Evolutionary conservation across 208 protist genomes (phyloP), one percentile per base, ranked within the genome.

Genomic region (Wallacemonas rigidus): DNA sequence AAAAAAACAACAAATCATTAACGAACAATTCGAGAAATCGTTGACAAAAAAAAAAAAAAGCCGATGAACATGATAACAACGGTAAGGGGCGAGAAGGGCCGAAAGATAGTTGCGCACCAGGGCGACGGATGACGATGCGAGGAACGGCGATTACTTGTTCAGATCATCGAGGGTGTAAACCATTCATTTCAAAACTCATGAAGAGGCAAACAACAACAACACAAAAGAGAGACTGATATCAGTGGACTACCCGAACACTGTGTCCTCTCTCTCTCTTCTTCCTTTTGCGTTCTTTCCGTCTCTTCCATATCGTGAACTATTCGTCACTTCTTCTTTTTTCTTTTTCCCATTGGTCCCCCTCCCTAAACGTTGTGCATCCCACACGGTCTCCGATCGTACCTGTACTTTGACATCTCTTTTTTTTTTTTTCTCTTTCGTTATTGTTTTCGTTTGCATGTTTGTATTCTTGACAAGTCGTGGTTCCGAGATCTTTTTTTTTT

Each of bases 341-440:
- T 56, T 56, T 26, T 56, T 51, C 47, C 47, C 11, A 51, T 51
- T 8, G 14, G 11, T 51, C 11, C 47, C 47, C 47, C 14, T 51
- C 47, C 47, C 47, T 14, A 15, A 15, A 8, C 47, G 7, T 51
- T 14, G 47, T 51, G 47, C 47, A 26, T 26, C 26, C 26, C 26
- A 26, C 26, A 26, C 26, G 26, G 26, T 26, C 6, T 12, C 12
- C 45, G 8, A 50, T 12, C 45, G 8, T 7, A 3, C 61, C 56
- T 64, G 48, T 65, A 48, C 36, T 67, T 48, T 5, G 40, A 47
- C 50, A 60, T 17, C 51, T 69, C n/a, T 57, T 57, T 36, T 58
- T 57, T 69, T 58, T 60, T 69, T 69, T 69, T 64, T 44, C 9
- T n/a, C 58, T 38, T 45, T 44, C 15, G 1, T 44, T 64, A 38